A percentile compares a stretch with the other conserved stretches of the same genome.
Conservation (phyloP, 129 eudicot species). For the Gnaphalium uliginosum region DNA sequence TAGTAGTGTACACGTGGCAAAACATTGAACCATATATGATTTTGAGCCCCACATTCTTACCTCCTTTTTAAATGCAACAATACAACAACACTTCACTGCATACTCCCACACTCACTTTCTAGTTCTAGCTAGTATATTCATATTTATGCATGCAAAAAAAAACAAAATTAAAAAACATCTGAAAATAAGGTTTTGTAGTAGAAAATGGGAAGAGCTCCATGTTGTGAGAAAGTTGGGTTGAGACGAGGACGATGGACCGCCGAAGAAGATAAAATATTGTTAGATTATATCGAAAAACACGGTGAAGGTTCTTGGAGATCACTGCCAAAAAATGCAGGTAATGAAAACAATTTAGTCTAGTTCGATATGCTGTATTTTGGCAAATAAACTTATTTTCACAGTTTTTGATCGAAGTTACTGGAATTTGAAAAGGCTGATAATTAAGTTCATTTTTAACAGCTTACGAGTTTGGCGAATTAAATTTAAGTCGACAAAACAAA, state of each 20-base stretch:
- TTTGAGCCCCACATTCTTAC: background rate
- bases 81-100: background rate
- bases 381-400: too few species aligned
- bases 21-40: slow-evolving; percentile 27
- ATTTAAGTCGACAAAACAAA: background rate
- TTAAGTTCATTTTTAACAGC: background rate
- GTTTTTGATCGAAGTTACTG: too few species aligned
- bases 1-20: slow-evolving; percentile 43
- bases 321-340: slow-evolving; percentile 88
- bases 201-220: slow-evolving; percentile 84
- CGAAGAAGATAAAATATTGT: slow-evolving; percentile 65
- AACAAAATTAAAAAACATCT: background rate
- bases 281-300: slow-evolving; percentile 57
- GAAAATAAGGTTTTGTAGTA: background rate
- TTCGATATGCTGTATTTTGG: background rate
- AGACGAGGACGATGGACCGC: slow-evolving; percentile 79
- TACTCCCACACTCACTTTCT: background rate
- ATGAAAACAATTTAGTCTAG: too few species aligned
- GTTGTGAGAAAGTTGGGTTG: slow-evolving; percentile 82
- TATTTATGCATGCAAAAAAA: slow-evolving; percentile 24
- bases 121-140: background rate
- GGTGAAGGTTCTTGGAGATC: slow-evolving; percentile 95
- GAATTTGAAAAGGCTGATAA: too few species aligned
- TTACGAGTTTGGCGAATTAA: background rate
- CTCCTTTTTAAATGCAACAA: background rate